A percentile compares a stretch with the other conserved stretches of the same genome.
These are phyloP conservation scores for Didymella arachidicola DNA, from an alignment of 2,329 filamentous ascomycete genomes.

Conservation along the genomic window DNA sequence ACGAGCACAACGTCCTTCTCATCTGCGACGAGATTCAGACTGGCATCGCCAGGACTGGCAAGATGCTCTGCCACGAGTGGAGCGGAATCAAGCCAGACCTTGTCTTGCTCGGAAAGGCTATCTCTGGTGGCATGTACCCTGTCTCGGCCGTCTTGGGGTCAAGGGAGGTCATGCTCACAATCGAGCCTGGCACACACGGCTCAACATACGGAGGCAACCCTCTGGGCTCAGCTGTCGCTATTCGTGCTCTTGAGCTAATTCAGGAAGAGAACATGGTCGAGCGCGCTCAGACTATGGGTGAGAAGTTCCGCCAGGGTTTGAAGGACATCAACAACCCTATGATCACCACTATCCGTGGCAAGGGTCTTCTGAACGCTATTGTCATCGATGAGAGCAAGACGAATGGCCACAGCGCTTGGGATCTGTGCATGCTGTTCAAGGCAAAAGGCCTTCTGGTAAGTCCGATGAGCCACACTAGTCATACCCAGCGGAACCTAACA, in stretches of 20 bases:
- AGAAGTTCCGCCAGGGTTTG: conserved; percentile 82
- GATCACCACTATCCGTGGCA: conserved; percentile 84
- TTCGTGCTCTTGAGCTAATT: conserved; percentile 91
- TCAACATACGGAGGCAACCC: conserved; percentile 99
- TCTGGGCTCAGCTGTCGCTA: conserved; percentile 91
- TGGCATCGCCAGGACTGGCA: conserved; percentile 92
- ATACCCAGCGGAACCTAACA: conserved; percentile 39
- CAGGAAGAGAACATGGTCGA: conserved; percentile 89
- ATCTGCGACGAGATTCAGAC: conserved; percentile 99
- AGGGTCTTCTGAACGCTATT: conserved; percentile 93
- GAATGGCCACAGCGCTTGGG: conserved; percentile 89
- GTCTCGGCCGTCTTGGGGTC: conserved; percentile 89
- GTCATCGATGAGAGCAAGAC: conserved; percentile 92
- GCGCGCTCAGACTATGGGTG: conserved; percentile 80
- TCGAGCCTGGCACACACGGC: conserved; percentile 96
- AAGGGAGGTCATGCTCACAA: conserved; percentile 91
- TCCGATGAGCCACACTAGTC: conserved; percentile 22
- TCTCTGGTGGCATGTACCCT: conserved; percentile 99
- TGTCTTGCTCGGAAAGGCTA: conserved; percentile 94
- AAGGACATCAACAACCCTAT: conserved; percentile 78
- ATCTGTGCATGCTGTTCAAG: conserved; percentile 94
- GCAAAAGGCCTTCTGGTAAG: conserved; percentile 90
- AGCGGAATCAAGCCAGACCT: conserved; percentile 93
- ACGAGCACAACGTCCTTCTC: conserved; percentile 92
- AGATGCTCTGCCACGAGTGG: conserved; percentile 94